Conservation (phyloP, 2,329 filamentous ascomycete species). For the Fonsecaea pugnacius region DNA sequence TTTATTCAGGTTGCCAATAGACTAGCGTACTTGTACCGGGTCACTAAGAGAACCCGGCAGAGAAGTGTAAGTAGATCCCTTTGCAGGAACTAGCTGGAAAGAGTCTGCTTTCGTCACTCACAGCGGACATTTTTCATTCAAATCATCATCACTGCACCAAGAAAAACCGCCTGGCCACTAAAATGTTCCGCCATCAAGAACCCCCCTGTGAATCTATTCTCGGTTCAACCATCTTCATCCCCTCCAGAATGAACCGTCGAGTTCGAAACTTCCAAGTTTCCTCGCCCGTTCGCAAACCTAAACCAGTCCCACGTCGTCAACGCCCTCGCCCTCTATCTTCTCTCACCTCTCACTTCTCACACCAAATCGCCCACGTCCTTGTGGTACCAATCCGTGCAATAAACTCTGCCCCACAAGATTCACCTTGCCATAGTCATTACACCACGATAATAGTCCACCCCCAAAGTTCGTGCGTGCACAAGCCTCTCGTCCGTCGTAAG, state of each 20-base stretch:
- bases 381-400: not conserved
- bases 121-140: too few relatives aligned
- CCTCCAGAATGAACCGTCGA: too few relatives aligned
- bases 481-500: conserved; percentile 74
- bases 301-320: not conserved
- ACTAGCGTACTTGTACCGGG: too few relatives aligned
- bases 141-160: too few relatives aligned
- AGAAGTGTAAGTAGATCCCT: too few relatives aligned
- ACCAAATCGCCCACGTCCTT: not conserved
- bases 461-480: conserved; percentile 71
- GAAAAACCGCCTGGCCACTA: not conserved
- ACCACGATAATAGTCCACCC: conserved; percentile 69
- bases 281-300: not conserved
- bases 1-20: too few relatives aligned
- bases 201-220: not conserved
- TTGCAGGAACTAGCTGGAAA: too few relatives aligned
- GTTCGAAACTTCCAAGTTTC: not conserved
- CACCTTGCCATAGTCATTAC: conserved; percentile 59
- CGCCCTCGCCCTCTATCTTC: not conserved
- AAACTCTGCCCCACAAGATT: conserved; percentile 6
- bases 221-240: too few relatives aligned
- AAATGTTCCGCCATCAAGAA: not conserved
- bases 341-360: too few relatives aligned
- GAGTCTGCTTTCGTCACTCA: not conserved
- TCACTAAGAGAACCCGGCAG: too few relatives aligned